These are phyloP conservation scores for Oenanthe javanica DNA, from an alignment of 140 eudicot species.

Conservation along the genomic window DNA sequence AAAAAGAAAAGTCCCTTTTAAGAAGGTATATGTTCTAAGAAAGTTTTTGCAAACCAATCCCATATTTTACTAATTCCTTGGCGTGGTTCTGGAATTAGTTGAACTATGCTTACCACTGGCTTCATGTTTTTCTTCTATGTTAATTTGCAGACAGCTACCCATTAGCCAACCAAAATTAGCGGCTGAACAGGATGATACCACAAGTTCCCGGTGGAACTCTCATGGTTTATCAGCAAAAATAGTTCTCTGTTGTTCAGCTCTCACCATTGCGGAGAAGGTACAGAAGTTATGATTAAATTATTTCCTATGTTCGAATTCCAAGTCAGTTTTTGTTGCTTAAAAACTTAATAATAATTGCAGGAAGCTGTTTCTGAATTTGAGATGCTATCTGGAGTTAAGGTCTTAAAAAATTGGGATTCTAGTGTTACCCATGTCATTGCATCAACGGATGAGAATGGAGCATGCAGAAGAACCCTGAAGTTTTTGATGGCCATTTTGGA, in stretches of 20 bases:
- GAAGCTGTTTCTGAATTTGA: constrained; percentile 50
- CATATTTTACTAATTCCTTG: not conserved
- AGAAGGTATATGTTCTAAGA: constrained; percentile 32
- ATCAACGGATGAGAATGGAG: constrained; percentile 81
- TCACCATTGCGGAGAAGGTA: constrained; percentile 62
- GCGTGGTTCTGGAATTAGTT: not conserved
- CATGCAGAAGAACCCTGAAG: constrained; percentile 88
- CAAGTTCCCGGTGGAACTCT: constrained; percentile 38
- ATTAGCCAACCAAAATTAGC: constrained; percentile 31
- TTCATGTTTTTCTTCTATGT: not conserved
- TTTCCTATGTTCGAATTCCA: not conserved
- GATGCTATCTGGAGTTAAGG: constrained; percentile 54
- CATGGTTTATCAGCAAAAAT: constrained; percentile 44
- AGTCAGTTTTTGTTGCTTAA: not conserved
- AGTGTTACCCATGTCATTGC: constrained; percentile 86
- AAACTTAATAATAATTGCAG: constrained; percentile 36
- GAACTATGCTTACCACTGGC: not conserved
- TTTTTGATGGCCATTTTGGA: constrained; percentile 86
- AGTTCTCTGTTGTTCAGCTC: constrained; percentile 84
- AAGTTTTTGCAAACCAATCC: not conserved
- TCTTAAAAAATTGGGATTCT: constrained; percentile 68
- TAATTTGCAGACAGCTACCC: constrained; percentile 27
- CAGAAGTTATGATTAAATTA: constrained; percentile 1
- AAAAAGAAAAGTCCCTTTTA: constrained; percentile 28
- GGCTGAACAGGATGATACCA: constrained; percentile 11